A percentile compares a stretch with the other conserved stretches of the same genome.
These are phyloP conservation scores for Tirmania nivea DNA, from an alignment of 495 filamentous ascomycete genomes.

Conservation along the genomic window DNA sequence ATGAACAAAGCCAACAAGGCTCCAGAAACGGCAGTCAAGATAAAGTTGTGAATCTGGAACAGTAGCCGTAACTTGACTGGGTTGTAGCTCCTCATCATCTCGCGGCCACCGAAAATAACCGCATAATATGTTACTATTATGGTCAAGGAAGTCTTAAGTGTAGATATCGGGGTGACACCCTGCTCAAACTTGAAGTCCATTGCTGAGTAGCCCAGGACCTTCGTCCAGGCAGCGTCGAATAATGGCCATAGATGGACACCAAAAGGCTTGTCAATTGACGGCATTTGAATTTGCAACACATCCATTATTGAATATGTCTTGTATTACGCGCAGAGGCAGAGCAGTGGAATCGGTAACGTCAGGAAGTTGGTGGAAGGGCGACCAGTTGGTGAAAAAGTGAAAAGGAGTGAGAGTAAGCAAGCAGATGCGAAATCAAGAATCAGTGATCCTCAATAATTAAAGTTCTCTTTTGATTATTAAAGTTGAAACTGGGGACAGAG, in stretches of 20 bases:
- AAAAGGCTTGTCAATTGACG: conserved; percentile 78
- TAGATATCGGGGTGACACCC: conserved; percentile 49
- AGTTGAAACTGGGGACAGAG: too few relatives aligned
- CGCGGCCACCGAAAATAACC: conserved; percentile 52
- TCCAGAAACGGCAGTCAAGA: conserved; percentile 48
- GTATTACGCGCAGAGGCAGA: neutral
- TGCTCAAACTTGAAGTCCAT: conserved; percentile 47
- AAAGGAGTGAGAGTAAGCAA: conserved; percentile 14
- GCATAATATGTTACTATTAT: conserved; percentile 50
- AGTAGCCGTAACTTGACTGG: conserved; percentile 43
- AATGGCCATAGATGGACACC: conserved; percentile 83
- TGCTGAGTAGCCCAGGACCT: conserved; percentile 46
- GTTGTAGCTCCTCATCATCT: conserved; percentile 46
- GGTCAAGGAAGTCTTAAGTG: conserved; percentile 38
- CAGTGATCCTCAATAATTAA: conserved; percentile 1
- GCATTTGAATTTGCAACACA: conserved; percentile 34
- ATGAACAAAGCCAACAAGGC: conserved; percentile 46
- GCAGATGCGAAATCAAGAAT: neutral
- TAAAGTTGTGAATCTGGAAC: conserved; percentile 67
- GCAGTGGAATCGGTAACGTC: conserved; percentile 7
- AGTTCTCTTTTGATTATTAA: neutral
- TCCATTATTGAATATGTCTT: conserved; percentile 23
- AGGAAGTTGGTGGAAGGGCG: conserved; percentile 17
- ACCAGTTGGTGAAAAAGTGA: conserved; percentile 19
- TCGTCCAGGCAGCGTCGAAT: conserved; percentile 65